Percentiles rank a stretch among this genome's conserved stretches.
Evolutionary conservation across 805 yeast species (phyloP).

Genomic region (Yarrowia sp.): DNA sequence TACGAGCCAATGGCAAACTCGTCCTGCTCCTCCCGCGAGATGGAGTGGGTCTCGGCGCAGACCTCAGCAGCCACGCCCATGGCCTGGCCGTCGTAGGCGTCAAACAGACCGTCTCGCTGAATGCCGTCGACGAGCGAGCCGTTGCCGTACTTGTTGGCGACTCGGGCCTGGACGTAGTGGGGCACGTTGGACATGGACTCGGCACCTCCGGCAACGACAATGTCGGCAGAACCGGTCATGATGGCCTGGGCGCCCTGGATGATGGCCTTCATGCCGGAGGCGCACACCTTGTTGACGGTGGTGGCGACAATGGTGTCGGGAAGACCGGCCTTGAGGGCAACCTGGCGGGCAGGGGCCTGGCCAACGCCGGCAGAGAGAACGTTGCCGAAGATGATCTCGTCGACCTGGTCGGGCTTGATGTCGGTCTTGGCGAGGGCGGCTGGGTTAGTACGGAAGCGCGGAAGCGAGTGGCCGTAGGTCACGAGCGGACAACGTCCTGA

Average conservation of each 20-base stretch:
- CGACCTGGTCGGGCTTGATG: conserved; percentile 72
- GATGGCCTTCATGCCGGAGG: conserved; percentile 90
- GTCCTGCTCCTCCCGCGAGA: conserved; percentile 87
- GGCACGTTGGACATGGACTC: conserved; percentile 97
- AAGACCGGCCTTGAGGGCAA: conserved; percentile 85
- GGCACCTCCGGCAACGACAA: conserved; percentile 95
- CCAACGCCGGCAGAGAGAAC: conserved; percentile 92
- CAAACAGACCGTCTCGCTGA: conserved; percentile 87
- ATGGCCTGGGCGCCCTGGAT: conserved; percentile 89
- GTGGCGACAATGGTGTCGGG: conserved; percentile 79
- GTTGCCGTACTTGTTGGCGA: conserved; percentile 89
- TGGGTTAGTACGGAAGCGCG: conserved; percentile 25
- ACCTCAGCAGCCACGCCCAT: conserved; percentile 99
- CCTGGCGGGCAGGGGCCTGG: conserved; percentile 98
- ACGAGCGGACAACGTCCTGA: not conserved
- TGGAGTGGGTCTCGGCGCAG: conserved; percentile 77
- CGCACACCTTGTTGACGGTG: conserved; percentile 94
- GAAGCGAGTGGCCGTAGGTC: not conserved
- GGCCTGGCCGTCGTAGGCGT: conserved; percentile 81
- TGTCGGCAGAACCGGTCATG: conserved; percentile 82
- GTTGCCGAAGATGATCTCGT: conserved; percentile 89
- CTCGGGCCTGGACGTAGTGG: conserved; percentile 80
- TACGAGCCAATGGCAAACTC: conserved; percentile 81
- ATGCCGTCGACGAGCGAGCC: conserved; percentile 78
- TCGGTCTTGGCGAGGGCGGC: conserved; percentile 71